Evolutionary conservation across 805 yeast genomes (phyloP), one percentile per base, ranked within the genome.

Genomic region (Candida peoriensis): DNA sequence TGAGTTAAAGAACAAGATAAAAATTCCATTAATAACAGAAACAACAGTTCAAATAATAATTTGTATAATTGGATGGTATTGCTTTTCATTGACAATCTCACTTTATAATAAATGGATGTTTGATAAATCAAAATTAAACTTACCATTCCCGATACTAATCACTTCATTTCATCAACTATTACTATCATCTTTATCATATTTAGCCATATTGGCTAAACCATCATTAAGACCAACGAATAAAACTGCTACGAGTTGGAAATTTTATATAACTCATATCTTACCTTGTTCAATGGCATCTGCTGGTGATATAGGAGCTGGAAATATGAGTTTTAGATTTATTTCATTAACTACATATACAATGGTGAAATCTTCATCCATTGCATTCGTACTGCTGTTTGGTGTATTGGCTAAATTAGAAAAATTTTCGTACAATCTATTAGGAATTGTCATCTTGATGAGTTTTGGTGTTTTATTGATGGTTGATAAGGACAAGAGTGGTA

Each of bases 31-130:
- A 21, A 32, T 41, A 33, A 41, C 33, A 3, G 42, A 41, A 5
- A 38, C 38, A 13, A 41, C 44, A 2, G 16, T 43, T 6, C 46
- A 46, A 21, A 30, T 46, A 6, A 34, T 44, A 6, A 13, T 37
- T 2, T 44, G 44, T 12, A 58, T 60, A 3, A 20, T 55, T 7
- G 83, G 84, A 5, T 84, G 93, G 94, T 84, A 81, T 47, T 38
- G 69, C 13, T 80, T 81, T 39, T 79, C 89, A 6, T 63, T 83
- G 37, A 61, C 83, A 13, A 74, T 84, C 14, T 79, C 89, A 8
- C 58, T 85, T 20, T 93, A 90, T 63, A 93, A 93, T 66, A 89
- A 89, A 63, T 88, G 97, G 97, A 90, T 90, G 97, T 93, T 90
- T 63, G 89, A 90, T 25, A 55, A 59, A 6, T 68, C 72, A 8